These are phyloP conservation scores for Colletotrichum trifolii DNA, from an alignment of 2,329 filamentous ascomycete species.

Conservation along the genomic window DNA sequence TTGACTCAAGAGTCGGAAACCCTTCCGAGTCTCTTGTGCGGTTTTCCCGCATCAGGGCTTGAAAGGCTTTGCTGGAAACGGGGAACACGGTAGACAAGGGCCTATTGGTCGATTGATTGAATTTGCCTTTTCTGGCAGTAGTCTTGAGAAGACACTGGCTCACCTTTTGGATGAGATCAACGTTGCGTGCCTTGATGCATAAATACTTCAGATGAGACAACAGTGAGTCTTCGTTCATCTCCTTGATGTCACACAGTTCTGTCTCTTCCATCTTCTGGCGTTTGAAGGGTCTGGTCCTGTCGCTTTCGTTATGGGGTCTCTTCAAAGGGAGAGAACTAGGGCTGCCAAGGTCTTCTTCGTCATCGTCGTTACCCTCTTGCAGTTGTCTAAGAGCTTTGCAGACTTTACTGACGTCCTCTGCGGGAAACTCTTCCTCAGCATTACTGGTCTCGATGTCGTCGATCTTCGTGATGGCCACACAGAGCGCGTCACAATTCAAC, in stretches of 20 bases:
- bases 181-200: constrained; percentile 35
- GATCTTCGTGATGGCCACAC: constrained; percentile 34
- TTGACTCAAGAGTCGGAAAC: constrained; percentile 22
- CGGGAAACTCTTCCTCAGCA: constrained; percentile 15
- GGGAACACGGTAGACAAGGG: constrained; percentile 25
- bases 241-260: too few relatives aligned
- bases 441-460: constrained; percentile 33
- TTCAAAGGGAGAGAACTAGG: background rate
- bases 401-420: background rate
- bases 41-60: background rate
- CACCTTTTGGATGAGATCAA: constrained; percentile 7
- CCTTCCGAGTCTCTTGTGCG: background rate
- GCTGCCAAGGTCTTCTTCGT: background rate
- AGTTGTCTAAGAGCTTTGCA: background rate
- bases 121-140: background rate
- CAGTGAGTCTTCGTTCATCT: too few relatives aligned
- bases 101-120: background rate
- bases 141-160: constrained; percentile 6
- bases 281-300: background rate
- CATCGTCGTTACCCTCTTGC: background rate
- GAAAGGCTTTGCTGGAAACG: constrained; percentile 34
- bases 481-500: constrained; percentile 22
- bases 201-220: background rate
- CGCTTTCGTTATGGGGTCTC: too few relatives aligned
- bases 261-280: background rate